Evolutionary conservation across 768 basidiomycete species (phyloP).

Genomic region (Lepiota brunneoincarnata): DNA sequence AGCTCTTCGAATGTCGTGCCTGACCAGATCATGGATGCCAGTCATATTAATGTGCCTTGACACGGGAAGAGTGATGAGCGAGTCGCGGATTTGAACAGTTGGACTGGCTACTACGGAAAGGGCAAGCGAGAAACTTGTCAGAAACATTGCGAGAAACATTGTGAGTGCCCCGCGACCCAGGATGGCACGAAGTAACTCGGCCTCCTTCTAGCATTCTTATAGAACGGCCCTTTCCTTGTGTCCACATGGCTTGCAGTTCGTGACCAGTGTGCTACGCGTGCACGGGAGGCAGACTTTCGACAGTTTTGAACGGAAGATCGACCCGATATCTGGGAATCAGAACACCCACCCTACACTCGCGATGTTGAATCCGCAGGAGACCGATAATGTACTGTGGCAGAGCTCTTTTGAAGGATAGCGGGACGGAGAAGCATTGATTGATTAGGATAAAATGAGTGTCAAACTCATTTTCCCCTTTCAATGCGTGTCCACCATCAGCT

Average conservation of each 20-base stretch:
- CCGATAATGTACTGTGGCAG: not conserved
- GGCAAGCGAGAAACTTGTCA: constrained; percentile 44
- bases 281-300: not conserved
- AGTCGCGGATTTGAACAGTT: constrained; percentile 33
- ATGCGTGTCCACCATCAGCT: too few species aligned
- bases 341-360: not conserved
- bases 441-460: too few species aligned
- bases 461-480: too few species aligned
- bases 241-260: not conserved
- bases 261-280: not conserved
- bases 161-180: constrained; percentile 13
- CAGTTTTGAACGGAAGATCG: not conserved
- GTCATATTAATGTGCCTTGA: constrained; percentile 53
- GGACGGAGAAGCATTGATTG: too few species aligned
- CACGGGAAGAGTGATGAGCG: constrained; percentile 46
- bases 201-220: not conserved
- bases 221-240: not conserved
- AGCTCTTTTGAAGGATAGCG: not conserved
- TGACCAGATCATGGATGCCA: constrained; percentile 44
- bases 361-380: not conserved
- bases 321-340: not conserved
- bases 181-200: constrained; percentile 12
- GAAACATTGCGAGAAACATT: constrained; percentile 37
- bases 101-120: constrained; percentile 45
- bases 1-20: constrained; percentile 50